Base-by-base conservation (phyloP, 768 basidiomycete species). In the Termitomyces heimii region DNA sequence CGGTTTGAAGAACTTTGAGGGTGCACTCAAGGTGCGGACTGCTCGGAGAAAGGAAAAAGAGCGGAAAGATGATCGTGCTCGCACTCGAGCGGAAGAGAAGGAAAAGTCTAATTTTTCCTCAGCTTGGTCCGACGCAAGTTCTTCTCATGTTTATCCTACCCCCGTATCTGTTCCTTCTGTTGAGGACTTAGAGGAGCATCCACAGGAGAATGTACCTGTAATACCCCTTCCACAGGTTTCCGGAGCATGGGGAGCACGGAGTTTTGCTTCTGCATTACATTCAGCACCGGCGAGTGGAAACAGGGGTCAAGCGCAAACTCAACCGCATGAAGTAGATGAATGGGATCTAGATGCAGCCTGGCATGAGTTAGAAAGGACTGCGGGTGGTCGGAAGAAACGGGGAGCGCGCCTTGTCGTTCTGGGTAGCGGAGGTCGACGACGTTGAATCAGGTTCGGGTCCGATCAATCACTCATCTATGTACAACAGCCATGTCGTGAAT, bases 41-140 rank as follows among this genome's bases (percentile, higher is more conserved):
- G 68, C 81, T 10, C 81, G 88, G 61, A 78, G 93, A 62, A 85
- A 85, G 69, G 93, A 96, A 71, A 91, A 90, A 73, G 85, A 79
- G 51, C 78, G 82, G 68, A 92, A 87, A 67, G 96, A 98, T 66
- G 94, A 98, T 68, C 81, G 85, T 46, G 95, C 95, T 2, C 85
- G 86, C 51, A 75, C 75, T 1, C 77, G 83, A 16, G 90, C 89
- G 26, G 95, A 98, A 71, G 87, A 88, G 65, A 77, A 75, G 61
- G 91, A 89, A 64, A 69, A 77, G 54, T 92, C 66, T 37, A 62
- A 53, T 58, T n/a, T 68, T 58, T 50, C 39, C 14, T 42, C 57
- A 22, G 51, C 63, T 53, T 63, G 64, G 57, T 35, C 63, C 37
- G 35, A 58, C 34, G 56, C 58, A 32, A 26, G 60, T 24, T 39